phyloP scores from a whole-genome alignment of 2,329 filamentous ascomycete genomes.

The Beauveria caledonica region DNA sequence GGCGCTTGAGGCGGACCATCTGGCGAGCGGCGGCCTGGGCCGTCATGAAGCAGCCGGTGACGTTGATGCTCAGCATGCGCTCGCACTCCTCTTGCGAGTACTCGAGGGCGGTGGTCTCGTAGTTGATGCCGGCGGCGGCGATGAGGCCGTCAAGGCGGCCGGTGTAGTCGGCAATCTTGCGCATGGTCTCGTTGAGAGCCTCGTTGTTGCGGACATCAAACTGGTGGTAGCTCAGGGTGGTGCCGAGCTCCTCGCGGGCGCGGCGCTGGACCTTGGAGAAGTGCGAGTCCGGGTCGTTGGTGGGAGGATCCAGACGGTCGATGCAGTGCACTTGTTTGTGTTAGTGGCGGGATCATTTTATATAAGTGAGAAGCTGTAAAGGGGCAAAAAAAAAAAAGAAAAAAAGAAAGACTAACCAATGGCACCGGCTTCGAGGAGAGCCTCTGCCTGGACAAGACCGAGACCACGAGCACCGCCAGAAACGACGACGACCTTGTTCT shows the following conservation, averaged over 20 bases:
- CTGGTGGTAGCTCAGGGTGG: slow-evolving; percentile 63
- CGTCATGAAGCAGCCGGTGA: slow-evolving; percentile 80
- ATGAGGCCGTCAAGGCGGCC: slow-evolving; percentile 74
- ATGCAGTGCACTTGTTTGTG: slow-evolving; percentile 51
- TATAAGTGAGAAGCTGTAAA: too few relatives aligned
- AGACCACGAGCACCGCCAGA: slow-evolving; percentile 71
- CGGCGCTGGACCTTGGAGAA: slow-evolving; percentile 59
- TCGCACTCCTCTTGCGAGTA: slow-evolving; percentile 69
- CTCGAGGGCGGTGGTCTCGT: slow-evolving; percentile 75
- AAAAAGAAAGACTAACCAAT: slow-evolving; percentile 33
- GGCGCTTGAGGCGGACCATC: slow-evolving; percentile 50
- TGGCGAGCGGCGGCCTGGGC: slow-evolving; percentile 81
- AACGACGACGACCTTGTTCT: slow-evolving; percentile 66
- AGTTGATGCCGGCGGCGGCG: slow-evolving; percentile 63
- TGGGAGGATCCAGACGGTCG: slow-evolving; percentile 51
- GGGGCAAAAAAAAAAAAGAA: not conserved
- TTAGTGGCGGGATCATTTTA: not conserved
- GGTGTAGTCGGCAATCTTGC: slow-evolving; percentile 59
- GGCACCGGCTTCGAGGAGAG: slow-evolving; percentile 71
- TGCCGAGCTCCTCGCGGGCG: slow-evolving; percentile 56
- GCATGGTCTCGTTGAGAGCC: slow-evolving; percentile 57
- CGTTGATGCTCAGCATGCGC: slow-evolving; percentile 74
- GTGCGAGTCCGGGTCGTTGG: slow-evolving; percentile 35
- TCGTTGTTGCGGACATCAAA: slow-evolving; percentile 71
- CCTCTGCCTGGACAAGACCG: slow-evolving; percentile 70